These are phyloP conservation scores for Penicillium sp. DNA, from an alignment of 2,329 filamentous ascomycete genomes.

Conservation along the genomic window DNA sequence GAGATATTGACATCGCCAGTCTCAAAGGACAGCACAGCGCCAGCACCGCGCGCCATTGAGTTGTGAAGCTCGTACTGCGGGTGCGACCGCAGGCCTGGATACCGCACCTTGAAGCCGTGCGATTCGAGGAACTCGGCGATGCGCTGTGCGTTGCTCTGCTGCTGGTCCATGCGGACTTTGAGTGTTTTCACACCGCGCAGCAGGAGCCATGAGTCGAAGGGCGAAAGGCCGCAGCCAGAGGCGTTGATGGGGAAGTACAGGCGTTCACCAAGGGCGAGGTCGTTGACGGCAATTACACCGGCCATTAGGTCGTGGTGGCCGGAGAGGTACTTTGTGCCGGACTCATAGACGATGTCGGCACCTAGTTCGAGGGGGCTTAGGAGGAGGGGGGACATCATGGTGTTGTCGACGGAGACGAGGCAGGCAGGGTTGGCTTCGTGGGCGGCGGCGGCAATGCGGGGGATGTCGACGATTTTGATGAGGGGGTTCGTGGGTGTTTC, in stretches of 20 bases:
- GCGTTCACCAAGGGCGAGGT: slow-evolving; percentile 72
- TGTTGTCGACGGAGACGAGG: slow-evolving; percentile 92
- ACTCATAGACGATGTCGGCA: slow-evolving; percentile 95
- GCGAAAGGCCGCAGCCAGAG: slow-evolving; percentile 86
- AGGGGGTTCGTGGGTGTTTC: slow-evolving; percentile 96
- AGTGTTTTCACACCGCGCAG: slow-evolving; percentile 95
- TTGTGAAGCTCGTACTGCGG: slow-evolving; percentile 95
- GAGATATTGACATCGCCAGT: slow-evolving; percentile 79
- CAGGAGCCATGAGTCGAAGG: slow-evolving; percentile 92
- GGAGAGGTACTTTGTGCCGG: slow-evolving; percentile 94
- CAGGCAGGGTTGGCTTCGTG: slow-evolving; percentile 74
- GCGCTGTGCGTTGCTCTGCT: slow-evolving; percentile 82
- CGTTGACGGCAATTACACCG: slow-evolving; percentile 88
- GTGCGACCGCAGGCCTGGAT: slow-evolving; percentile 88
- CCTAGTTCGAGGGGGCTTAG: slow-evolving; percentile 90
- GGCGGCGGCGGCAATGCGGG: slow-evolving; percentile 66
- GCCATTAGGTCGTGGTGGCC: slow-evolving; percentile 99
- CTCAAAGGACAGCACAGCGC: slow-evolving; percentile 92
- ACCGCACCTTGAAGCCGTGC: slow-evolving; percentile 90
- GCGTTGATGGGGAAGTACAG: slow-evolving; percentile 97
- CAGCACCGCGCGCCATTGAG: slow-evolving; percentile 89
- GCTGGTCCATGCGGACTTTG: slow-evolving; percentile 97
- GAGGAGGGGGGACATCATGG: slow-evolving; percentile 94
- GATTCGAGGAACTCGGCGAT: slow-evolving; percentile 90
- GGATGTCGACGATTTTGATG: slow-evolving; percentile 95